Evolutionary conservation across 495 filamentous ascomycete species (phyloP).

Genomic region (Neohortaea acidophila): DNA sequence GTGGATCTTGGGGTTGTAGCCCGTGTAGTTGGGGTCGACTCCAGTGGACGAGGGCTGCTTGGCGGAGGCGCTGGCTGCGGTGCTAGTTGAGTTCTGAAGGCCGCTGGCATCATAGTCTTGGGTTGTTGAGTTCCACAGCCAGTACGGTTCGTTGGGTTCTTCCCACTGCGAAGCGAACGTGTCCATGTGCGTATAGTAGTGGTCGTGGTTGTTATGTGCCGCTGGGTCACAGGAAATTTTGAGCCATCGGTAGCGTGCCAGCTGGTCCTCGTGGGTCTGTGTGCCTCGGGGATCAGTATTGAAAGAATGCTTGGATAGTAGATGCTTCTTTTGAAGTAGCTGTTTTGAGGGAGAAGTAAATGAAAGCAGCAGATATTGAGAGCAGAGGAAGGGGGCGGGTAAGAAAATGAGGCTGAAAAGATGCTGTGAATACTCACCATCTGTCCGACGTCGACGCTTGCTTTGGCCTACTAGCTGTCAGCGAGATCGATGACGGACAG

Average conservation of each 20-base stretch:
- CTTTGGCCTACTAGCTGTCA: slow-evolving; percentile 8
- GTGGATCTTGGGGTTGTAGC: slow-evolving; percentile 92
- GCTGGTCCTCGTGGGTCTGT: background rate
- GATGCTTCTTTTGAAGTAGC: background rate
- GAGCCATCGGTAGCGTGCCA: slow-evolving; percentile 10
- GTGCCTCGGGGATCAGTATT: background rate
- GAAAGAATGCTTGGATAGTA: background rate
- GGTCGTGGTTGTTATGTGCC: slow-evolving; percentile 1
- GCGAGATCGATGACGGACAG: background rate
- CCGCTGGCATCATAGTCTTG: slow-evolving; percentile 6
- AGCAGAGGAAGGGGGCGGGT: background rate
- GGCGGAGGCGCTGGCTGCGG: background rate
- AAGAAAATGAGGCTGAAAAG: background rate
- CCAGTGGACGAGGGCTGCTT: background rate
- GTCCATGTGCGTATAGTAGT: slow-evolving; percentile 15
- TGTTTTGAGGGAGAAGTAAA: background rate
- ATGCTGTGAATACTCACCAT: slow-evolving; percentile 5
- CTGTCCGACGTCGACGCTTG: background rate
- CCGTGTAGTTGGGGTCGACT: slow-evolving; percentile 22
- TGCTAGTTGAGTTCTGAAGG: slow-evolving; percentile 5
- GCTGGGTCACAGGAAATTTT: slow-evolving; percentile 11
- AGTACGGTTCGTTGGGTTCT: slow-evolving; percentile 16
- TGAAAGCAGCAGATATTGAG: background rate
- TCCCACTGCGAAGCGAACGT: slow-evolving; percentile 7
- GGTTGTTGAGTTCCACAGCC: slow-evolving; percentile 13